These are phyloP conservation scores for Trametes pubescens DNA, from an alignment of 1,284 basidiomycete species.

Conservation along the genomic window DNA sequence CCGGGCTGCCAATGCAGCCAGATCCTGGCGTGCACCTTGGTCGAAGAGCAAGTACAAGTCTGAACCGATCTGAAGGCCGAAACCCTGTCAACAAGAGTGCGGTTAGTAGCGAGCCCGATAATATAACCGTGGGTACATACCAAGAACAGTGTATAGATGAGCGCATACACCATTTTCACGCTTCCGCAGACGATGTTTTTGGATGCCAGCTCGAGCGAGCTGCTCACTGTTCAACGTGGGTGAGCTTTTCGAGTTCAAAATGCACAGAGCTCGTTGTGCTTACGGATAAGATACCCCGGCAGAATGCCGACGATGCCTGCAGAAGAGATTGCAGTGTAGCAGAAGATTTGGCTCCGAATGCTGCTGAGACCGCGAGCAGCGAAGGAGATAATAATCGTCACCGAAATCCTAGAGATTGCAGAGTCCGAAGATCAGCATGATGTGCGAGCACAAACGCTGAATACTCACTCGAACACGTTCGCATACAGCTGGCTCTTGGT, in stretches of 20 bases:
- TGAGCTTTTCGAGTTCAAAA: background rate
- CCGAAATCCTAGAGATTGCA: conserved; percentile 67
- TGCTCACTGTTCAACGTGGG: conserved; percentile 66
- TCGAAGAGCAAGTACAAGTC: conserved; percentile 87
- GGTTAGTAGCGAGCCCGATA: background rate
- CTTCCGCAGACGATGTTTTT: conserved; percentile 90
- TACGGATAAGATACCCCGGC: conserved; percentile 84
- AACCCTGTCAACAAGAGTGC: conserved; percentile 53
- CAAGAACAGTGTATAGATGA: conserved; percentile 90
- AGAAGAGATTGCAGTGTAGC: conserved; percentile 88
- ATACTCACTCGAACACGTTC: conserved; percentile 87
- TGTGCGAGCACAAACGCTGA: conserved; percentile 11
- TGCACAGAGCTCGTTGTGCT: conserved; percentile 40
- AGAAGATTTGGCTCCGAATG: conserved; percentile 78
- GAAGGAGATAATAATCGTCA: conserved; percentile 85
- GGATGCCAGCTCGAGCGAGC: conserved; percentile 86
- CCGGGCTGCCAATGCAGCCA: conserved; percentile 59
- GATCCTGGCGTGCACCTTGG: conserved; percentile 58
- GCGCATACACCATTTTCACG: conserved; percentile 90
- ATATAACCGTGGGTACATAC: conserved; percentile 13
- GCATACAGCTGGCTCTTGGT: conserved; percentile 81
- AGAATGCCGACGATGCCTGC: conserved; percentile 84
- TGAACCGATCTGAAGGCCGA: conserved; percentile 88
- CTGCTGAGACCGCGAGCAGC: conserved; percentile 80
- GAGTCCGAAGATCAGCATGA: background rate